A percentile compares a stretch with the other conserved stretches of the same genome.
Conservation (phyloP, 495 filamentous ascomycete species). For the Aspergillus saccharolyticus region DNA sequence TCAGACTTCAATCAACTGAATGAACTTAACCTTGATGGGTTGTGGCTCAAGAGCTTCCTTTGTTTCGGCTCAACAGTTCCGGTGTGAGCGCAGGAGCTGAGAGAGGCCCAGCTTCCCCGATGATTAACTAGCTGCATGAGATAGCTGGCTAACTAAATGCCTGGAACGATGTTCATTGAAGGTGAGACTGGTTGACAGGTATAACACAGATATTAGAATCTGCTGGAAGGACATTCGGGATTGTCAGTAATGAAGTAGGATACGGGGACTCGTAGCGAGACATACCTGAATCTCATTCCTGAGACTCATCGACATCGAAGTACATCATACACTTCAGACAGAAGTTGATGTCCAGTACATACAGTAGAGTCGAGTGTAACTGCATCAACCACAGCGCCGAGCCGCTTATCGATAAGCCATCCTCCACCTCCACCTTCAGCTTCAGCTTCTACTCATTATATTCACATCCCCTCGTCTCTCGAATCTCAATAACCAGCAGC, state of each 20-base stretch:
- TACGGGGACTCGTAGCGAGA: too few species aligned
- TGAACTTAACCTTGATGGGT: neutral
- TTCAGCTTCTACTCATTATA: neutral
- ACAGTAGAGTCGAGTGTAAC: neutral
- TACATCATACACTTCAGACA: too few species aligned
- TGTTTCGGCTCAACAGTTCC: neutral
- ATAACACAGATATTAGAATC: neutral
- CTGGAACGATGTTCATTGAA: neutral
- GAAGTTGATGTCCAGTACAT: too few species aligned
- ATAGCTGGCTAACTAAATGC: neutral
- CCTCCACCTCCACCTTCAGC: neutral
- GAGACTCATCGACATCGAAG: too few species aligned
- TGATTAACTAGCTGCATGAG: neutral
- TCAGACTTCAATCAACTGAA: too few species aligned
- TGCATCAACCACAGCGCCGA: neutral
- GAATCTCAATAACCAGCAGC: neutral
- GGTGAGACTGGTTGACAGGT: neutral
- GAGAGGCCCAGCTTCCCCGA: too few species aligned
- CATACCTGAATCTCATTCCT: too few species aligned
- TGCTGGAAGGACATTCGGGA: too few species aligned
- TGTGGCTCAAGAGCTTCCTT: too few species aligned
- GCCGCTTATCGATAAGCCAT: conserved; percentile 32
- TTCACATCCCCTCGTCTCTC: conserved; percentile 1
- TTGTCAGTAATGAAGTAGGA: too few species aligned
- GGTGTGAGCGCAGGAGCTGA: too few species aligned